Evolutionary conservation across 192 early-diverging fungal genomes (phyloP), one percentile per base, ranked within the genome.

Genomic region (Coemansia guatemalensis): DNA sequence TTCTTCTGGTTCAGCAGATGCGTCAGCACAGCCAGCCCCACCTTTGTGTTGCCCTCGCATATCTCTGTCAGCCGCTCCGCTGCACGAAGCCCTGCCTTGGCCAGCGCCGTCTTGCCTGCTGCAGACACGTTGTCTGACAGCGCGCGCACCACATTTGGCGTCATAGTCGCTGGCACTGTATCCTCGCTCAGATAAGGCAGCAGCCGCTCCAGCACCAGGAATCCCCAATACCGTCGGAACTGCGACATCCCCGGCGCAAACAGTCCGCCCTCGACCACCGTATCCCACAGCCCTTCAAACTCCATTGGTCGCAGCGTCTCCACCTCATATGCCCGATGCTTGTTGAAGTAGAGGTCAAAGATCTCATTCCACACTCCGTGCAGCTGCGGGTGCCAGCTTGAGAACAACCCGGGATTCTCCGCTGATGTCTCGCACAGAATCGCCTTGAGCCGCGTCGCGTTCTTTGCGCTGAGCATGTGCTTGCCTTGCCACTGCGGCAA

Each of bases 221-320:
- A 92, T 49, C 93, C 95, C 85, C 95, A 88, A 81, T 85, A 93
- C 73, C 91, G 93, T 65, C 91, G 88, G 69, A 93, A 92, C 76
- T 95, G 88, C 53, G 87, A 85, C 14, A 86, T 63, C 7, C 86
- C 83, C 0, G 87, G 78, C 39, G 83, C 85, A 64, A 97, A 96
- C 51, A 97, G 78, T 5, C 85, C 82, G 29, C 88, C 86, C 54
- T 94, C 93, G 39, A 95, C 88, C 35, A 81, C 83, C 1, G 68
- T 65, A 6, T 82, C 84, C 96, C 96, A 99, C 59, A 99, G 90
- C 54, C 87, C 84, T 49, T 82, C 66, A 71, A 95, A 87, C 8
- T 85, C 73, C 47, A 87, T 85, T 20, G 73, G 81, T 41, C 65
- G 54, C 27, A 41, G 30, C 23, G 47, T 26, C 23, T 52, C 64